Evolutionary conservation across 148 eudicot genomes (phyloP).

Genomic region (Polygonum aviculare): DNA sequence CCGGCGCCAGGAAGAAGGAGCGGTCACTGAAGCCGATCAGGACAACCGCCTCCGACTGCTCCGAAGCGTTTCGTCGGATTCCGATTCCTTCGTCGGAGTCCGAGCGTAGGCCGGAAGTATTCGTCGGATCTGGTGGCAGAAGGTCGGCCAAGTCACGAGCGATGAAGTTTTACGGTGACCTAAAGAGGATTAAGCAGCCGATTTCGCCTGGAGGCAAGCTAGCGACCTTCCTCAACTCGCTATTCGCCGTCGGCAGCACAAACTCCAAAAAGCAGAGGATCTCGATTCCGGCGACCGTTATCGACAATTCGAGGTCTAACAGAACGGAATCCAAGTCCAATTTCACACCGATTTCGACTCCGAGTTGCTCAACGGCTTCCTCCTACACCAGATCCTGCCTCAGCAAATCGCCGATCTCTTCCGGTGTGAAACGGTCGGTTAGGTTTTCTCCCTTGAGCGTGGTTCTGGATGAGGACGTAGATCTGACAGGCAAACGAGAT

Average conservation of each 20-base stretch:
- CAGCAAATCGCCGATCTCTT: slow-evolving; percentile 37
- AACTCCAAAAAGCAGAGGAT: slow-evolving; percentile 32
- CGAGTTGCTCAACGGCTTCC: slow-evolving; percentile 38
- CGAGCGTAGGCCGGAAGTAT: neutral
- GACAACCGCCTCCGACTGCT: slow-evolving; percentile 17
- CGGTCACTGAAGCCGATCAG: slow-evolving; percentile 33
- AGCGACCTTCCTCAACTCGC: slow-evolving; percentile 58
- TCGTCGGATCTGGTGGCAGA: neutral
- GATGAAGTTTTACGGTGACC: slow-evolving; percentile 76
- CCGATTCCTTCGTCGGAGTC: neutral
- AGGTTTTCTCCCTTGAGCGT: slow-evolving; percentile 29
- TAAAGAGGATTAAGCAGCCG: slow-evolving; percentile 77
- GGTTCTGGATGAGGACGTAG: slow-evolving; percentile 15
- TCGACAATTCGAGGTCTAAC: neutral
- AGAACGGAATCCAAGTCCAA: slow-evolving; percentile 20
- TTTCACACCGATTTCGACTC: slow-evolving; percentile 12
- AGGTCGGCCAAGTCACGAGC: slow-evolving; percentile 46
- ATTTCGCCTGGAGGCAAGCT: slow-evolving; percentile 78
- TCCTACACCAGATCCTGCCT: slow-evolving; percentile 49
- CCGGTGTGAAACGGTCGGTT: slow-evolving; percentile 32
- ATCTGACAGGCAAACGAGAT: neutral
- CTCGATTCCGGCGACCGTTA: neutral
- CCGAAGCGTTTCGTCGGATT: neutral
- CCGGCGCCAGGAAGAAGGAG: neutral
- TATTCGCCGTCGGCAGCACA: slow-evolving; percentile 31